Evolutionary conservation across 1,284 basidiomycete genomes (phyloP), one percentile per base, ranked within the genome.

Genomic region (Golubevia pallescens): DNA sequence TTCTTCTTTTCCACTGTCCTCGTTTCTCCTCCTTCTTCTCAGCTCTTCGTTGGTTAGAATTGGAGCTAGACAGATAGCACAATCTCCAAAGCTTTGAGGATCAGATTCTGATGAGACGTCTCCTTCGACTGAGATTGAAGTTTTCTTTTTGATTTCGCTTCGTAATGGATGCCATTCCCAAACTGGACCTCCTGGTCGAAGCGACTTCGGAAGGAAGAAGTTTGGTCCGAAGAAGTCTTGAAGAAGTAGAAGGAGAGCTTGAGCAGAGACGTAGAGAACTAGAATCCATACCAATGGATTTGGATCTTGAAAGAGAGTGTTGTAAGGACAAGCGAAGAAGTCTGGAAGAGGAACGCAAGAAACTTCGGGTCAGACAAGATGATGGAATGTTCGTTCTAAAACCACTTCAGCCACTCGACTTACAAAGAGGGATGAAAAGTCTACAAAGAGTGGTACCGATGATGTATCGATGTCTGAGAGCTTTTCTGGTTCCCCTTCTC

Each of bases 91-190:
- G 58, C 58, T 48, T 58, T 54, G 14, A 57, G 54, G 21, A 38
- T 62, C 69, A 23, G 64, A 21, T 52, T 77, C 76, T 6, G 57
- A 24, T 28, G 60, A 60, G 57, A 53, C 59, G 7, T 20, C 57
- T 21, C 60, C 53, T 23, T 34, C 32, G 21, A 68, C 60, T 24
- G 61, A 23, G 20, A 20, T 48, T 8, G 58, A 48, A 8, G 32
- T 21, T 51, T 21, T 19, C 48, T 19, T 24, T 23, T 16, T n/a
- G 28, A 16, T n/a, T 16, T 38, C n/a, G n/a, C n/a, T n/a, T n/a
- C n/a, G n/a, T n/a, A n/a, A 20, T 1, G 84, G 83, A 65, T 86
- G 83, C 71, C 85, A 86, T 52, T 84, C 69, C 83, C 84, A 86
- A 3, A 58, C 61, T 52, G 32, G 63, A 52, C 38, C 21, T 66